Conservation (phyloP, 139 green algal species). For the Chlamydomonas sp. region DNA sequence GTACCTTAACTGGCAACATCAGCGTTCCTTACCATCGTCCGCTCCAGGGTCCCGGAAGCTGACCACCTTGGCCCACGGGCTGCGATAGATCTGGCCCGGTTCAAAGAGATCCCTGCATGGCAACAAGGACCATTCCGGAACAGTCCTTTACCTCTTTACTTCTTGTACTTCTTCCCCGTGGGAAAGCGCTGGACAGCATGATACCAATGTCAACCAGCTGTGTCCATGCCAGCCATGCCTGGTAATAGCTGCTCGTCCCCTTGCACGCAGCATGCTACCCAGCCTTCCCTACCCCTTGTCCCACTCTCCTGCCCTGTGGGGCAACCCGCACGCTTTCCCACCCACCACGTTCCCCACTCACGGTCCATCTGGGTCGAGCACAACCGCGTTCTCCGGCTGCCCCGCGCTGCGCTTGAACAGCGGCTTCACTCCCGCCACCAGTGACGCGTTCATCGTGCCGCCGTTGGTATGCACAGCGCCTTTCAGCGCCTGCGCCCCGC, state of each 20-base stretch:
- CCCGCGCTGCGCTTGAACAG: conserved; percentile 13
- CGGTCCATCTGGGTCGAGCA: conserved; percentile 38
- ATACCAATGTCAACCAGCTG: too few relatives aligned
- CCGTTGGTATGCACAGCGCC: not conserved
- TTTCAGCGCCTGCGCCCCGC: too few relatives aligned
- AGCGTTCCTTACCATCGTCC: not conserved
- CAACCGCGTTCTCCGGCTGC: conserved; percentile 15
- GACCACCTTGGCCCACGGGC: conserved; percentile 37
- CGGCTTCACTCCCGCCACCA: not conserved
- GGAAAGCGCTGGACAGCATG: too few relatives aligned
- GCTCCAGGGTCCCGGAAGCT: conserved; percentile 19
- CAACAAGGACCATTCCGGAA: not conserved
- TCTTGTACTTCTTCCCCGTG: too few relatives aligned
- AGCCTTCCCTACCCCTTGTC: too few relatives aligned
- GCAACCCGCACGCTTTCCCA: too few relatives aligned
- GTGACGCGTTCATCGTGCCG: not conserved
- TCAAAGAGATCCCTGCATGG: conserved; percentile 29
- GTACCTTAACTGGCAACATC: not conserved
- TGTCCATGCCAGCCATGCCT: too few relatives aligned
- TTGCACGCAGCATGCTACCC: too few relatives aligned
- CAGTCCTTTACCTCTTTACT: too few relatives aligned
- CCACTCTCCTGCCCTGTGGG: too few relatives aligned
- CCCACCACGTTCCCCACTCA: conserved; percentile 11
- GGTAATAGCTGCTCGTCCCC: too few relatives aligned
- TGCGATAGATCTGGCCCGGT: conserved; percentile 33